Evolutionary conservation across 1,139 yeast species (phyloP).

Genomic region (Yamadazyma kanchanaburiensis): DNA sequence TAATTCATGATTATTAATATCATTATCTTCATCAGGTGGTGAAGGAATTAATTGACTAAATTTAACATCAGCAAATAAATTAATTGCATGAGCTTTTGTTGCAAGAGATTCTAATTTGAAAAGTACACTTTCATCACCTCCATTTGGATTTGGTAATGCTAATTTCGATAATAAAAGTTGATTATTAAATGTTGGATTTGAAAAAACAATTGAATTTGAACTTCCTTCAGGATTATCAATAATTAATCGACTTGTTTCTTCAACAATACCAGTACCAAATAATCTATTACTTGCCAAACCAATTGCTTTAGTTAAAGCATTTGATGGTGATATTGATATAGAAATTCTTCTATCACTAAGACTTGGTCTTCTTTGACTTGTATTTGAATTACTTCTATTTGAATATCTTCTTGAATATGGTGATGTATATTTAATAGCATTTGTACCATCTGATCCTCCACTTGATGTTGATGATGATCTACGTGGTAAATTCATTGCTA

Average conservation of each 20-base stretch:
- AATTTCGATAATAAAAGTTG: slow-evolving; percentile 32
- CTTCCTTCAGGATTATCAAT: slow-evolving; percentile 3
- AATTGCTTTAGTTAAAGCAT: slow-evolving; percentile 83
- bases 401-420: slow-evolving; percentile 26
- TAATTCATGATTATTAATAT: slow-evolving; percentile 36
- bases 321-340: slow-evolving; percentile 78
- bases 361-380: slow-evolving; percentile 43
- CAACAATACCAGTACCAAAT: slow-evolving; percentile 50
- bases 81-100: slow-evolving; percentile 86
- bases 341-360: slow-evolving; percentile 60
- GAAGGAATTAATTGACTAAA: slow-evolving; percentile 78
- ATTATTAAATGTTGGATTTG: slow-evolving; percentile 36
- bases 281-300: slow-evolving; percentile 85
- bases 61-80: slow-evolving; percentile 87
- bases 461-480: slow-evolving; percentile 13
- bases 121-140: slow-evolving; percentile 37
- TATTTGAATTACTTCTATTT: slow-evolving; percentile 26
- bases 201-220: slow-evolving; percentile 18
- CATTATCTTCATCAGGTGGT: slow-evolving; percentile 56
- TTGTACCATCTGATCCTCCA: slow-evolving; percentile 6
- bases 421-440: slow-evolving; percentile 11
- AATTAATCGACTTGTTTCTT: slow-evolving; percentile 11
- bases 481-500: slow-evolving; percentile 33
- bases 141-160: slow-evolving; percentile 13
- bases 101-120: slow-evolving; percentile 69